Evolutionary conservation across 116 monocot genomes (phyloP).

Genomic region (Posidonia oceanica): DNA sequence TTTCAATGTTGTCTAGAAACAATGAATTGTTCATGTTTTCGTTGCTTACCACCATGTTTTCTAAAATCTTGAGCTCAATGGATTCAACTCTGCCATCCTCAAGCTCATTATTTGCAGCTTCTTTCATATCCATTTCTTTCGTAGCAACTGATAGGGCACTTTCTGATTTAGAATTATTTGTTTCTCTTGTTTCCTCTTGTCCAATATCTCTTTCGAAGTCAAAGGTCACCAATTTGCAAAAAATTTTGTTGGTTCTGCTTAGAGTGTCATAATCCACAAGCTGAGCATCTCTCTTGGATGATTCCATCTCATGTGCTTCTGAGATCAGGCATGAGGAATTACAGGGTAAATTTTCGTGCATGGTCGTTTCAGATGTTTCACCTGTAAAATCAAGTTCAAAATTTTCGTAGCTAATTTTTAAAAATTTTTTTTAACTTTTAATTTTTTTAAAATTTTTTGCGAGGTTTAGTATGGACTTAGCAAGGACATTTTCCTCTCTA

Average conservation of each 20-base stretch:
- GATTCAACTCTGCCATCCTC: neutral
- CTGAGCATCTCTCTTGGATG: neutral
- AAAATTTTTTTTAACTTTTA: too few relatives aligned
- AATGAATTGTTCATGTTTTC: conserved; percentile 1
- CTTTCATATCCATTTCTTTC: conserved; percentile 1
- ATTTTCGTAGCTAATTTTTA: too few relatives aligned
- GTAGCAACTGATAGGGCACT: neutral
- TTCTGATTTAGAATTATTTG: neutral
- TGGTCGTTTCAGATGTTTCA: neutral
- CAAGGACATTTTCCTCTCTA: too few relatives aligned
- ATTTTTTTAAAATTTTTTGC: too few relatives aligned
- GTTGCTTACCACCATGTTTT: neutral
- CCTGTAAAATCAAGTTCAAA: conserved; percentile 3
- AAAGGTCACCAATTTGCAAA: neutral
- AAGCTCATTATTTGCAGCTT: neutral
- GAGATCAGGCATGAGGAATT: neutral
- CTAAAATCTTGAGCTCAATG: neutral
- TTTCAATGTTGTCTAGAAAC: neutral
- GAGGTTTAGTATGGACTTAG: too few relatives aligned
- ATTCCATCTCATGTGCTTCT: neutral
- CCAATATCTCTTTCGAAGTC: neutral
- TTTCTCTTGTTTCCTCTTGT: conserved; percentile 3
- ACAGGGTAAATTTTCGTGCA: neutral
- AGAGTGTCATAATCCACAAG: neutral
- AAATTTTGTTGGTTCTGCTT: neutral